Conservation (phyloP, 805 yeast species). For the Pichia deserticola region DNA sequence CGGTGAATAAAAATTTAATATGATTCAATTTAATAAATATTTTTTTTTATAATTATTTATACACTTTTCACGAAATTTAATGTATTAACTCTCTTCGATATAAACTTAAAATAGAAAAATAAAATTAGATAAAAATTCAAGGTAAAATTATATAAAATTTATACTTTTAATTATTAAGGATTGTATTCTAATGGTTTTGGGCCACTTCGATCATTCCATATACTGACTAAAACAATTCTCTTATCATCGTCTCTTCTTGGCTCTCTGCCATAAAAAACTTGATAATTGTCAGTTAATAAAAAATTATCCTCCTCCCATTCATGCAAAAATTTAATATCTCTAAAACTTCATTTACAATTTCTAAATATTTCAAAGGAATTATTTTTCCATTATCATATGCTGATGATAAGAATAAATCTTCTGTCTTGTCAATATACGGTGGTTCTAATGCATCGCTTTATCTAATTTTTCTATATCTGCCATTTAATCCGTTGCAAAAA, state of each 20-base stretch:
- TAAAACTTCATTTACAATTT: background rate
- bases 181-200: background rate
- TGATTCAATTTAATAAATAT: too few relatives aligned
- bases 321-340: background rate
- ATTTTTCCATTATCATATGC: conserved; percentile 1
- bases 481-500: conserved; percentile 2
- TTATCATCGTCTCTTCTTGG: background rate
- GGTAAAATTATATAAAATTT: too few relatives aligned
- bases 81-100: too few relatives aligned
- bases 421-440: background rate
- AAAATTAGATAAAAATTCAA: too few relatives aligned
- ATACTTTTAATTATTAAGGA: too few relatives aligned
- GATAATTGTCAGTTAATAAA: conserved; percentile 1
- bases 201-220: conserved; percentile 1
- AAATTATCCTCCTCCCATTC: conserved; percentile 2
- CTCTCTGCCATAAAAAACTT: conserved; percentile 2
- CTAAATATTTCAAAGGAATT: background rate
- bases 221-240: conserved; percentile 1
- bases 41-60: too few relatives aligned
- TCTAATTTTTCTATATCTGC: background rate
- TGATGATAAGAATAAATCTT: conserved; percentile 1
- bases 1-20: too few relatives aligned
- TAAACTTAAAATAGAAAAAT: too few relatives aligned
- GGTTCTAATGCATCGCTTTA: background rate
- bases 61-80: too few relatives aligned